Evolutionary conservation across 768 basidiomycete genomes (phyloP).

Genomic region (Glaciozyma antarctica): DNA sequence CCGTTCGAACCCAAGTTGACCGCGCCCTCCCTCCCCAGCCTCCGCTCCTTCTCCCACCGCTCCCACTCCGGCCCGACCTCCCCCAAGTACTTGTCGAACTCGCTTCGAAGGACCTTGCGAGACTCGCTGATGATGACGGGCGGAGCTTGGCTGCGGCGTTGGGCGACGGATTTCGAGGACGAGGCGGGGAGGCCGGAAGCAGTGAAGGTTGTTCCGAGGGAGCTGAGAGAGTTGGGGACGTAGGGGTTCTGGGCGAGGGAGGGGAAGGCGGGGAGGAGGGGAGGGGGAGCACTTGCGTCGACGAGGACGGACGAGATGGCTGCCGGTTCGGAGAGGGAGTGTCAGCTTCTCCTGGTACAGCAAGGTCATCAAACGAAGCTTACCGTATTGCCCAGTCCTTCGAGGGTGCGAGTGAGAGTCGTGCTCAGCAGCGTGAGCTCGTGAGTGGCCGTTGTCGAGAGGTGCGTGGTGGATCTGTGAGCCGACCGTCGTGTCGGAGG

Average conservation of each 20-base stretch:
- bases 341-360: too few species aligned
- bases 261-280: slow-evolving; percentile 73
- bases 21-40: background rate
- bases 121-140: slow-evolving; percentile 49
- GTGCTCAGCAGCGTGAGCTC: too few species aligned
- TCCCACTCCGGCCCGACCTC: slow-evolving; percentile 69
- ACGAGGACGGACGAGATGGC: slow-evolving; percentile 3
- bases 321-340: background rate
- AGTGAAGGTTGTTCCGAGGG: slow-evolving; percentile 48
- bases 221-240: slow-evolving; percentile 23
- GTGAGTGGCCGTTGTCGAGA: too few species aligned
- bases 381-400: too few species aligned
- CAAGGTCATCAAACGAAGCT: too few species aligned
- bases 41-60: slow-evolving; percentile 44
- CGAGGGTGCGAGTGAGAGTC: too few species aligned
- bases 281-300: slow-evolving; percentile 45
- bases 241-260: slow-evolving; percentile 42
- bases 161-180: slow-evolving; percentile 39
- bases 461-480: too few species aligned
- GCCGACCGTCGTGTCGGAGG: too few species aligned
- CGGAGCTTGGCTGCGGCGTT: slow-evolving; percentile 38
- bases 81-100: slow-evolving; percentile 73
- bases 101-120: slow-evolving; percentile 67
- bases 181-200: slow-evolving; percentile 44
- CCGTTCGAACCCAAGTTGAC: background rate